Evolutionary conservation across 2,329 filamentous ascomycete genomes (phyloP), one percentile per base, ranked within the genome.

Genomic region (Arthroderma sp.): DNA sequence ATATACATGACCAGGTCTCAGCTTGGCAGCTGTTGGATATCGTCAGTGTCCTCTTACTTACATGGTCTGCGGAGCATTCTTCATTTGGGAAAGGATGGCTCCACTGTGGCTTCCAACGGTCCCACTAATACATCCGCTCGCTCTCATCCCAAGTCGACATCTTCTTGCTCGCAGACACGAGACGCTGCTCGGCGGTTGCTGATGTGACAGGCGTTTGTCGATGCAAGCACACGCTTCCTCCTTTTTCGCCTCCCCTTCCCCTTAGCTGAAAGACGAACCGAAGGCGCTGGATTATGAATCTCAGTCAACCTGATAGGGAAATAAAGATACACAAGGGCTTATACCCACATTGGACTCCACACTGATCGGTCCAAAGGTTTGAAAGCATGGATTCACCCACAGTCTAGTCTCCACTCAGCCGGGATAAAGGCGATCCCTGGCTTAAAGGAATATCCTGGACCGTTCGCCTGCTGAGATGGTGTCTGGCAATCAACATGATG

Each of bases 351-450:
- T 3, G 15, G 28, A 23, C 52, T 38, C 37, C 52, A 38, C 19
- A 6, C 7, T 9, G 52, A 54, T 54, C 52, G 33, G 52, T 59
- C 54, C 49, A 51, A 51, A 51, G 47, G 47, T 31, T 51, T 51
- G 47, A 51, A 33, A 51, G 56, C 58, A 59, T 59, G 58, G 58
- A 39, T 57, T 51, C 39, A 41, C 38, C 21, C 49, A 53, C 23
- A 28, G 47, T 21, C 54, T 35, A 56, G 54, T 55, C 55, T 55
- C 58, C 55, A 60, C 44, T 44, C 31, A 47, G 33, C 52, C 35
- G 53, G 58, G 51, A 44, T 47, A 51, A 51, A 60, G 44, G 56
- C 44, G 52, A 57, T 60, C 56, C 54, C n/a, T 56, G 25, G 23
- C 52, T 33, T 19, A 35, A 53, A 47, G 41, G 41, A 47, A 25